Conservation (phyloP, 306 rosid genomes). For the Inga oerstediana region DNA sequence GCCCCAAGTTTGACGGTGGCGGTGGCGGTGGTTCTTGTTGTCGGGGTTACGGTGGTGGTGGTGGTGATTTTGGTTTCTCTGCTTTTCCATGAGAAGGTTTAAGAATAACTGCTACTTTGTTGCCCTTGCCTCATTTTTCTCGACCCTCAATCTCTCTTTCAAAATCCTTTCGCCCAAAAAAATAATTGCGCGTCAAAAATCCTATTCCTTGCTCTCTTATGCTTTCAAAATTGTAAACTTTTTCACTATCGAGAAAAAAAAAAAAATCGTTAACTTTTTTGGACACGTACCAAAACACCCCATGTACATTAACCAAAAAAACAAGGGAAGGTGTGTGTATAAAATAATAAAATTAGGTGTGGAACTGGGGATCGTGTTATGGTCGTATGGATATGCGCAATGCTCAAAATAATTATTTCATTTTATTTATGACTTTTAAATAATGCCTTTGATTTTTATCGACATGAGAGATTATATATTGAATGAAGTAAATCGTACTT, state of each 20-base stretch:
- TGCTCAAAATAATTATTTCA: background rate
- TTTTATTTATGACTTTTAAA: background rate
- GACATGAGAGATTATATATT: background rate
- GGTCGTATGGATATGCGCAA: background rate
- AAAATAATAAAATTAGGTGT: too few relatives aligned
- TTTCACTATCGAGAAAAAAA: too few relatives aligned
- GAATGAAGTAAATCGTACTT: background rate
- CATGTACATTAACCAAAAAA: background rate
- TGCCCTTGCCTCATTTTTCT: slow-evolving; percentile 39
- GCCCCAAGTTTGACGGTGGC: slow-evolving; percentile 51
- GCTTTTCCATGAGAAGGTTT: slow-evolving; percentile 52
- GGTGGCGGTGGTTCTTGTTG: slow-evolving; percentile 16
- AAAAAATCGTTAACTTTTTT: background rate
- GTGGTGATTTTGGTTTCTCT: slow-evolving; percentile 27
- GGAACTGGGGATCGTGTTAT: background rate
- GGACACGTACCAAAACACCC: background rate
- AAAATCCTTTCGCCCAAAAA: slow-evolving; percentile 8
- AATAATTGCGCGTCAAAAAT: background rate
- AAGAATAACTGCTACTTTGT: slow-evolving; percentile 37
- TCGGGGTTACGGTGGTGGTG: slow-evolving; percentile 8
- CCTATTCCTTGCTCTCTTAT: background rate
- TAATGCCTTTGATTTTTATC: background rate
- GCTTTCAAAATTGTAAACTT: background rate
- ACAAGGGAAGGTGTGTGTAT: background rate
- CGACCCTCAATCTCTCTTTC: slow-evolving; percentile 25